Percentiles rank a stretch among this genome's conserved stretches.
Conservation (phyloP, 2,329 filamentous ascomycete genomes). For the Elsinoe necatrix region DNA sequence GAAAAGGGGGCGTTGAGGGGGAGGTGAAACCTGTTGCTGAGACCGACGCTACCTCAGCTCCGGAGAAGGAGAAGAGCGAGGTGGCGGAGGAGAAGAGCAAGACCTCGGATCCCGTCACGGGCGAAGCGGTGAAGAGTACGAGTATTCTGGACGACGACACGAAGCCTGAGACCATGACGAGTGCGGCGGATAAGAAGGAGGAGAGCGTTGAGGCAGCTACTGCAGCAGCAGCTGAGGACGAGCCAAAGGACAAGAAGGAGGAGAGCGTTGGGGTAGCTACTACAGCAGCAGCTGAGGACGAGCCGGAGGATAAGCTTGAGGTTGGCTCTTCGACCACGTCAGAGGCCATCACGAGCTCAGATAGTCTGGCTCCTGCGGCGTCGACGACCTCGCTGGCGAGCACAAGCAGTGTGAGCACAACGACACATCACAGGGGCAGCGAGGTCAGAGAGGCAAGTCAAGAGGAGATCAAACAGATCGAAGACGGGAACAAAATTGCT, state of each 20-base stretch:
- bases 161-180: slow-evolving; percentile 24
- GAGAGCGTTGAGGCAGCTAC: slow-evolving; percentile 19
- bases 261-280: neutral
- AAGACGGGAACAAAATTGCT: slow-evolving; percentile 24
- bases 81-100: neutral
- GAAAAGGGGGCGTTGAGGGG: slow-evolving; percentile 4
- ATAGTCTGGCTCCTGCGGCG: slow-evolving; percentile 14
- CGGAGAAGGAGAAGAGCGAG: neutral
- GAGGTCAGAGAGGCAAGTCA: slow-evolving; percentile 22
- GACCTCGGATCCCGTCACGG: neutral
- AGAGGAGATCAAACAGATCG: slow-evolving; percentile 29
- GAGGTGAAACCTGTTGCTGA: neutral
- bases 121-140: neutral
- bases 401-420: neutral
- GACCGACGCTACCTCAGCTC: neutral
- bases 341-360: slow-evolving; percentile 5
- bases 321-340: slow-evolving; percentile 4
- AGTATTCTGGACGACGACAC: slow-evolving; percentile 15
- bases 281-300: neutral
- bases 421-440: slow-evolving; percentile 22
- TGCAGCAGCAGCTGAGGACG: neutral
- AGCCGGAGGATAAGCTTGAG: too few species aligned
- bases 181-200: slow-evolving; percentile 24
- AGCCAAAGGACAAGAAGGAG: neutral
- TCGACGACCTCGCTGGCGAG: slow-evolving; percentile 14